Conservation (phyloP, 495 filamentous ascomycete genomes). For the Collariella sp. region DNA sequence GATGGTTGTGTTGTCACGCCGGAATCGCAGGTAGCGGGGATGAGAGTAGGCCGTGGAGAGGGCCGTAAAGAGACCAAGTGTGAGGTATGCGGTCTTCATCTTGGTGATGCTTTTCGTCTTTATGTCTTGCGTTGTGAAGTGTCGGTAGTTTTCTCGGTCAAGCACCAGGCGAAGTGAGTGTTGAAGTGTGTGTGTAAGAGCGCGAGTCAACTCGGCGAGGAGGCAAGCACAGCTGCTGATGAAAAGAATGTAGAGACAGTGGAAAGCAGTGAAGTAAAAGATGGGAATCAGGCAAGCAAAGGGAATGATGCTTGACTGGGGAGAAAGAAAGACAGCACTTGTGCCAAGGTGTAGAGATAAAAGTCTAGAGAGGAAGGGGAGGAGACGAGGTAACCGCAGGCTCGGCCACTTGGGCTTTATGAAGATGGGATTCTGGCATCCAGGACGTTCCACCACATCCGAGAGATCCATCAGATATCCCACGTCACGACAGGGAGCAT, state of each 20-base stretch:
- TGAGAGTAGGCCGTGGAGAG: constrained; percentile 35
- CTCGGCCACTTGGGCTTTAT: constrained; percentile 18
- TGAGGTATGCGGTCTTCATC: constrained; percentile 40
- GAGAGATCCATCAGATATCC: constrained; percentile 3
- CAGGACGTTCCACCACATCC: neutral
- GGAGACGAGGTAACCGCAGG: constrained; percentile 3
- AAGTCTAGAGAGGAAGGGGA: constrained; percentile 14
- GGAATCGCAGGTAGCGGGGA: constrained; percentile 33
- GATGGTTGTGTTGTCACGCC: constrained; percentile 31
- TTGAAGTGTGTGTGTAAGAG: constrained; percentile 27
- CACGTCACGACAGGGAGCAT: neutral
- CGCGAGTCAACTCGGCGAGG: constrained; percentile 42
- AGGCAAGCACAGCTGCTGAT: constrained; percentile 38
- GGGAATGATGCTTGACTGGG: constrained; percentile 28
- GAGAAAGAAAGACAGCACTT: constrained; percentile 16
- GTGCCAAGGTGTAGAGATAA: constrained; percentile 17
- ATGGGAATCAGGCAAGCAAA: constrained; percentile 29
- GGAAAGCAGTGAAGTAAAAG: constrained; percentile 25
- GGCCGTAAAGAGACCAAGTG: constrained; percentile 39
- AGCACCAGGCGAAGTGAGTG: constrained; percentile 17
- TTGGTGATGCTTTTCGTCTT: constrained; percentile 18
- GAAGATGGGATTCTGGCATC: constrained; percentile 3
- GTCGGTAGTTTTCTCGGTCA: constrained; percentile 9
- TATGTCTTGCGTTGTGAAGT: constrained; percentile 2
- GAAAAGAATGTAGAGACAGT: constrained; percentile 28